Base-by-base conservation (phyloP, 192 early-diverging fungal species). In the Coemansia sp. region DNA sequence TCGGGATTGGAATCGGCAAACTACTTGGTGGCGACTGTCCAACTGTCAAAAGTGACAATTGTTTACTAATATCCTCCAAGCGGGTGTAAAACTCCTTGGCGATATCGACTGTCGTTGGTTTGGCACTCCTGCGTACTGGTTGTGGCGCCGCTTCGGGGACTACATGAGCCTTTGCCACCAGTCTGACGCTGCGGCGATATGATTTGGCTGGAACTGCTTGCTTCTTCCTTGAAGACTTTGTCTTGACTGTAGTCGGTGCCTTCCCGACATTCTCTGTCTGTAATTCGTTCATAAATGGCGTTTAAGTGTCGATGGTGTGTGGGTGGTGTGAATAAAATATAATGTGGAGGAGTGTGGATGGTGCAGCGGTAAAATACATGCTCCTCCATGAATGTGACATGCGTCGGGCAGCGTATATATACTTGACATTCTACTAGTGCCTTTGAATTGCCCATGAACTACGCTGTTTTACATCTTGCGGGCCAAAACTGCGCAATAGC, bases 141-240 rank as follows among this genome's bases (percentile, higher is more conserved):
- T 20, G 60, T 29, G 43, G 60, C 2, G 39, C 47, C 30, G 9
- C 34, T 7, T 39, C 59, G 0, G 63, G 7, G 11, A n/a, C 6
- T 1, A 40, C 20, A 20, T 64, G 59, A 18, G 35, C 30, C 60
- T 77, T 77, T 41, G 58, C 66, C 35, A 62, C 59, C 29, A 77
- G 32, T 12, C 71, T 71, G 16, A 45, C 65, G 61, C 71, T 73
- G 16, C 41, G 62, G 11, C 76, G 71, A 29, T 64, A 59, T 29
- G 74, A 44, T 15, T 64, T 65, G 8, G 27, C 56, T 0, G 60
- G 22, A 11, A 63, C 32, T 2, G 60, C 13, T 11, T 41, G 40
- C 24, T 32, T 69, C 53, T 65, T 65, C 3, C 20, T 34, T 11
- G 68, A 38, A 3, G 50, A 50, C 64, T 60, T 61, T 12, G 61